Conservation (phyloP, 169 alveolate genomes). For the Fabrea salina region DNA sequence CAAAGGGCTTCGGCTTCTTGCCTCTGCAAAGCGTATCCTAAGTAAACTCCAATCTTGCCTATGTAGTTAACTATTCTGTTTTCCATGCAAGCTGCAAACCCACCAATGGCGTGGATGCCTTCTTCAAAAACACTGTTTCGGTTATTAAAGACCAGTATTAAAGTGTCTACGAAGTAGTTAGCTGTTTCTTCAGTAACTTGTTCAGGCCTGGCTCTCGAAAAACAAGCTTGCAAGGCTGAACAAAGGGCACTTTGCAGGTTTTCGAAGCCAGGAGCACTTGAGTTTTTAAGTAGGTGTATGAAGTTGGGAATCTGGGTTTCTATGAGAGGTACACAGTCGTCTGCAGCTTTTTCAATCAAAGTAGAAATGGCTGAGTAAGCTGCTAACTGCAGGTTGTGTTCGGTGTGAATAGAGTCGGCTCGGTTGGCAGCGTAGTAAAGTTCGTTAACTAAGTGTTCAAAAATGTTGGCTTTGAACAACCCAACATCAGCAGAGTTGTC, state of each 20-base stretch:
- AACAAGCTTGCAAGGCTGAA: background rate
- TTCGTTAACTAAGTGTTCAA: background rate
- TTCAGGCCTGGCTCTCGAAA: constrained; percentile 1
- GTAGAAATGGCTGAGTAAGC: background rate
- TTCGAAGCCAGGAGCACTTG: background rate
- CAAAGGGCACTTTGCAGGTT: background rate
- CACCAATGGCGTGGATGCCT: constrained; percentile 2
- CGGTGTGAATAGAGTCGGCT: background rate
- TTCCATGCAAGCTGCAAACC: background rate
- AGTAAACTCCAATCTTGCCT: background rate
- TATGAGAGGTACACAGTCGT: background rate
- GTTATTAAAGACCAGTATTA: background rate
- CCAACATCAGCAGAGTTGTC: background rate
- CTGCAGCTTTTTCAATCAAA: background rate
- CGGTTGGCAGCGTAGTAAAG: background rate
- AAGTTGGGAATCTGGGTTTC: background rate
- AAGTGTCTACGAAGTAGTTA: background rate
- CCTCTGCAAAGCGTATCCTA: background rate
- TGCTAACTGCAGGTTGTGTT: constrained; percentile 1
- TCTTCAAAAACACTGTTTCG: background rate
- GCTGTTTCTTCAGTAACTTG: background rate
- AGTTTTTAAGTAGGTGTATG: background rate
- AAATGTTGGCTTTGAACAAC: background rate
- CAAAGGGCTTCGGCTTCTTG: constrained; percentile 8
- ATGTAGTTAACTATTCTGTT: background rate